Conservation (phyloP, 2,329 filamentous ascomycete species). For the Raffaelea arxii region DNA sequence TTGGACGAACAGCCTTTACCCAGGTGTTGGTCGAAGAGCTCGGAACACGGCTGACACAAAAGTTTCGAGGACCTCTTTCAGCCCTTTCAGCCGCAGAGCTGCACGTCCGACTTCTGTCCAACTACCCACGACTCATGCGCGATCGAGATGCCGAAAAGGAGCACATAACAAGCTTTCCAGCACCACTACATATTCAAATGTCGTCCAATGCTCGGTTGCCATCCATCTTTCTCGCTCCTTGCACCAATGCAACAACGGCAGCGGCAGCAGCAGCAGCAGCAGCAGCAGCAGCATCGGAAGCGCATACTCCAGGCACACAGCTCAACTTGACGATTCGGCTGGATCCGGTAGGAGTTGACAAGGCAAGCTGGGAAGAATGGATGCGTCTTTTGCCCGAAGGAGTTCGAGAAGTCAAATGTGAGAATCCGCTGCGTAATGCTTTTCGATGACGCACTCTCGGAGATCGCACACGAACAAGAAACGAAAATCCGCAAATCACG, state of each 20-base stretch:
- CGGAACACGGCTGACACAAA: constrained; percentile 34
- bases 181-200: constrained; percentile 46
- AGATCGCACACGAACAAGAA: neutral
- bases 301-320: constrained; percentile 25
- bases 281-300: constrained; percentile 32
- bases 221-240: constrained; percentile 44
- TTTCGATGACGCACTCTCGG: constrained; percentile 27
- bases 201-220: constrained; percentile 43
- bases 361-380: constrained; percentile 49
- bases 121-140: constrained; percentile 41
- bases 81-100: constrained; percentile 35
- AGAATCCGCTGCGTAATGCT: constrained; percentile 34
- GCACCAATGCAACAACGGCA: constrained; percentile 31
- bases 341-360: constrained; percentile 38
- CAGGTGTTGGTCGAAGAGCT: constrained; percentile 39
- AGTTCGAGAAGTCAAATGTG: constrained; percentile 44
- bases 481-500: neutral
- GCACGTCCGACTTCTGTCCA: constrained; percentile 34
- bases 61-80: constrained; percentile 32
- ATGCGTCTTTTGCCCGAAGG: constrained; percentile 48
- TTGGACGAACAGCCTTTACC: constrained; percentile 44
- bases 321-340: constrained; percentile 41
- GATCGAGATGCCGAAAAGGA: constrained; percentile 39
- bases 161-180: constrained; percentile 37
- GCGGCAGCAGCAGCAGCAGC: no score